phyloP scores from a whole-genome alignment of 1,284 basidiomycete species.

The Cryptococcus sp. region DNA sequence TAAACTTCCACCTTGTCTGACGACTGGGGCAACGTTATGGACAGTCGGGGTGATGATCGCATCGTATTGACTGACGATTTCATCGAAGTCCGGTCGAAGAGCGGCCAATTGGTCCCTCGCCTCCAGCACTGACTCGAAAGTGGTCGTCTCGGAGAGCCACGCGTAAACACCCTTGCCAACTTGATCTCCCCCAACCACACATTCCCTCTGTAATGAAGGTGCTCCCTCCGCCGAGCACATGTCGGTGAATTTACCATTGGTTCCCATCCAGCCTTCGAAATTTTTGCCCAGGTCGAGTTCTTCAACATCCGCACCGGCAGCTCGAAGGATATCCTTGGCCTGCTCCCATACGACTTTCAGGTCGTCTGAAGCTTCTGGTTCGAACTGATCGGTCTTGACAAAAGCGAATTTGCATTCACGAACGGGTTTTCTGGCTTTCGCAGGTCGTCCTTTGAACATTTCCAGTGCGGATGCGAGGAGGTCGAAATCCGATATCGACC shows the following conservation, averaged over 20 bases:
- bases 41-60: slow-evolving; percentile 28
- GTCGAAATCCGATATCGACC: slow-evolving; percentile 33
- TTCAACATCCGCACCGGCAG: slow-evolving; percentile 17
- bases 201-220: no score
- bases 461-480: slow-evolving; percentile 4
- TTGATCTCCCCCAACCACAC: no score
- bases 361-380: slow-evolving; percentile 5
- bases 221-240: no score
- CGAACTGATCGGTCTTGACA: slow-evolving; percentile 23
- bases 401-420: slow-evolving; percentile 20
- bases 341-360: slow-evolving; percentile 12
- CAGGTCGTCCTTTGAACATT: no score
- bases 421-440: slow-evolving; percentile 9
- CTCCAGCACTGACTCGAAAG: slow-evolving; percentile 9
- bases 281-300: slow-evolving; percentile 18
- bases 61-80: slow-evolving; percentile 17
- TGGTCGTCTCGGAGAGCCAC: not conserved
- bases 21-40: slow-evolving; percentile 17
- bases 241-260: no score
- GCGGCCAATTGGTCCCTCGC: slow-evolving; percentile 16
- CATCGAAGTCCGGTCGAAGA: slow-evolving; percentile 22
- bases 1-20: slow-evolving; percentile 13
- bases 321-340: slow-evolving; percentile 12
- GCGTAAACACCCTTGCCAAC: not conserved
- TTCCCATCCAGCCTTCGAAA: slow-evolving; percentile 2